These are phyloP conservation scores for Umbelopsis sp. DNA, from an alignment of 192 early-diverging fungal genomes.

Conservation along the genomic window DNA sequence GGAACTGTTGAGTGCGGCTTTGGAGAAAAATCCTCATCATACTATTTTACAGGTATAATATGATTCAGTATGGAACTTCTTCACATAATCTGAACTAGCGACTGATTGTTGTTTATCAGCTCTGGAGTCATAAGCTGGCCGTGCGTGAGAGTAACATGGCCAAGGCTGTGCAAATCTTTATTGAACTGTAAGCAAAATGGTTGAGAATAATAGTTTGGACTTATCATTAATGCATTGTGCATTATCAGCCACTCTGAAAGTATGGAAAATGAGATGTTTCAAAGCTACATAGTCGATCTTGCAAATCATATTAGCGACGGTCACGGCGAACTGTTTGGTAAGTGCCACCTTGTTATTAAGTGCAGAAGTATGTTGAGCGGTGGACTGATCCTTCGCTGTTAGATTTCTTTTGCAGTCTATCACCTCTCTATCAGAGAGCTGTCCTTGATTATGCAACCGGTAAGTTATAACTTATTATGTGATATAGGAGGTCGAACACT, in stretches of 20 bases:
- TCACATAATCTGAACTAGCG: no score
- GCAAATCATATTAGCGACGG: conserved; percentile 29
- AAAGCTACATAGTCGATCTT: conserved; percentile 31
- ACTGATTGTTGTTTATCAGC: background rate
- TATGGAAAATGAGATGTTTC: conserved; percentile 28
- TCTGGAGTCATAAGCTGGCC: background rate
- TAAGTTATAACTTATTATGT: conserved; percentile 4
- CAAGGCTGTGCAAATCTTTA: conserved; percentile 12
- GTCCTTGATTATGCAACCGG: conserved; percentile 34
- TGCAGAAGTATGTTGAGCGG: background rate
- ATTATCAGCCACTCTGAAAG: conserved; percentile 28
- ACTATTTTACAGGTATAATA: background rate
- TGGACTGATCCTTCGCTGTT: background rate
- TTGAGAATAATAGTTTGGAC: background rate
- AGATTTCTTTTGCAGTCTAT: conserved; percentile 35
- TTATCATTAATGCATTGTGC: background rate
- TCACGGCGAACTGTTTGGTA: conserved; percentile 30
- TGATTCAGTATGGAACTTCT: no score
- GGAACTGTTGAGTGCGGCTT: background rate
- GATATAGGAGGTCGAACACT: background rate
- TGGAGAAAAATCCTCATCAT: conserved; percentile 5
- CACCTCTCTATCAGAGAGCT: conserved; percentile 29
- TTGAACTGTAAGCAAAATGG: conserved; percentile 17
- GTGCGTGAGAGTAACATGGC: conserved; percentile 19
- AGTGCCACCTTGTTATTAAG: conserved; percentile 4